These are phyloP conservation scores for Citrullus colocynthis DNA, from an alignment of 306 rosid species.

Conservation along the genomic window DNA sequence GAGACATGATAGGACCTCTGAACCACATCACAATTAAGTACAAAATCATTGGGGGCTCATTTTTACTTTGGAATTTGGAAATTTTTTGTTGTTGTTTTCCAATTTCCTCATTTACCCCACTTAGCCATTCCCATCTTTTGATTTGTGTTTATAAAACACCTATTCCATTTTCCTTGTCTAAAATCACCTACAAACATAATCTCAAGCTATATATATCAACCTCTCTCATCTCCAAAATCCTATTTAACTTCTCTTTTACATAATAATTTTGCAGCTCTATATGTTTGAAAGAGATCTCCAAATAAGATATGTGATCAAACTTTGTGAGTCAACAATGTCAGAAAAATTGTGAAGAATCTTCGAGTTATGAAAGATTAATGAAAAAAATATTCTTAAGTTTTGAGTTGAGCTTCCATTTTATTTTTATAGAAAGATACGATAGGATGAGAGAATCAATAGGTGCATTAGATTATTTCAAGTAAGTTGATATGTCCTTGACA, in stretches of 20 bases:
- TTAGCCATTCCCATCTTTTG: neutral
- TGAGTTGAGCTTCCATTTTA: no score
- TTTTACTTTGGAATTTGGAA: neutral
- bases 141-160: neutral
- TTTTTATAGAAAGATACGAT: no score
- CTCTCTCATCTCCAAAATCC: neutral
- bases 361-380: neutral
- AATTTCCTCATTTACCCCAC: neutral
- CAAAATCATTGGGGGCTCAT: slow-evolving; percentile 4
- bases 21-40: neutral
- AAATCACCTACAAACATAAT: neutral
- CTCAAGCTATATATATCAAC: neutral
- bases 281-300: no score
- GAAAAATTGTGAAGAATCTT: neutral
- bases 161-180: neutral
- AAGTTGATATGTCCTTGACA: no score
- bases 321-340: neutral
- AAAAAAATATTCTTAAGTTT: no score
- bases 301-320: no score
- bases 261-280: neutral
- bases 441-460: no score
- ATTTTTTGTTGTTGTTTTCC: no score
- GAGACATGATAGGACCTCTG: slow-evolving; percentile 2
- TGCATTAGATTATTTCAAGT: no score
- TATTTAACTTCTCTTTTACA: no score